Base-by-base conservation (phyloP, 1,284 basidiomycete species). In the Pholiota adiposa region DNA sequence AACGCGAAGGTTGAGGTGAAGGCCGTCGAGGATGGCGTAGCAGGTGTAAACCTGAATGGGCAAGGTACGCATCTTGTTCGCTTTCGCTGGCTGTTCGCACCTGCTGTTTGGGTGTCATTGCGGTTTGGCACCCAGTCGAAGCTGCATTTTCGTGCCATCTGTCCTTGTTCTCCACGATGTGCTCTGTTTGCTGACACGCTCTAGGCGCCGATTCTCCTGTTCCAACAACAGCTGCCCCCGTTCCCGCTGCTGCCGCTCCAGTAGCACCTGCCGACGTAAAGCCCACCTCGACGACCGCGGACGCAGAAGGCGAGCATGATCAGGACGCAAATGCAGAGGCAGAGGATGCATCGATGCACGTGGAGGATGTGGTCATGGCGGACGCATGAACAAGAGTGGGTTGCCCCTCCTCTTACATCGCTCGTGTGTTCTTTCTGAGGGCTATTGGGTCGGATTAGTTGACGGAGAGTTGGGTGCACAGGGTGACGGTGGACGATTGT, bases 281-380 rank as follows among this genome's bases (percentile, higher is more conserved):
- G 14, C 36, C 36, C 40, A 41, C 40, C 11, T 4, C 44, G 14
- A 23, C 38, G n/a, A 46, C 65, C 34, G 62, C 61, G 14, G 68
- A 48, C 44, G 69, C 61, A 38, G 70, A 67, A 8, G 70, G 68
- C 21, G 71, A 67, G 11, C 69, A 68, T 18, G 70, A 70, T 23
- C 61, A 61, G 49, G 61, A 64, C 48, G 61, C 54, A 4, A 59
- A 65, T 23, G 57, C 58, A 9, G 58, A 51, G 29, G 29, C 43
- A 4, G 60, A 43, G 43, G 56, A 51, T 36, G 51, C 69, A 40
- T 75, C 72, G 34, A 67, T 71, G 46, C 50, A 51, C n/a, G 68
- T 75, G 54, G 79, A 72, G 49, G 83, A 85, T 55, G 71, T 80
- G 44, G 78, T 80, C 29, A 76, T 84, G 79, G 77, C 79, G 34